A percentile compares a stretch with the other conserved stretches of the same genome.
These are phyloP conservation scores for sorghum (Sorghum bicolor) DNA, from an alignment of 176 grass and related monocot species.

Conservation along the genomic window DNA sequence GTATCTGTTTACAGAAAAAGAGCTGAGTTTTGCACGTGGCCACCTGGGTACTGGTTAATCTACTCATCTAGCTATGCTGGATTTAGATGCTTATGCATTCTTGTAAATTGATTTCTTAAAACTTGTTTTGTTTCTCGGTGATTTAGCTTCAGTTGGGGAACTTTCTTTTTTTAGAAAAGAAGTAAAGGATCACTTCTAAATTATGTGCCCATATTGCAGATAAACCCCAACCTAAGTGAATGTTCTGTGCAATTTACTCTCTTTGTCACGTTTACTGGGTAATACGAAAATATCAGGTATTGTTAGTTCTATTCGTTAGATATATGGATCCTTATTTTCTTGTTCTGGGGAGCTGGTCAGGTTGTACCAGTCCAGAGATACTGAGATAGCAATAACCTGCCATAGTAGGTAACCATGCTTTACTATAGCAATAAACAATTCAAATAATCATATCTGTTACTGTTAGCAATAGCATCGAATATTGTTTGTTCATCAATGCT, in stretches of 20 bases:
- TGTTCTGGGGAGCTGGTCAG: neutral
- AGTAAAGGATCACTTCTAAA: neutral
- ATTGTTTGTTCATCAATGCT: neutral
- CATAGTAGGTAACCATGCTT: neutral
- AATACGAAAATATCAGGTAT: neutral
- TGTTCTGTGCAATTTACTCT: neutral
- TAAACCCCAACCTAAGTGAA: neutral
- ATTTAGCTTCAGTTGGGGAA: neutral
- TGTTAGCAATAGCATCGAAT: neutral
- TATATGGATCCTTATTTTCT: neutral
- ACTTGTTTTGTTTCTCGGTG: neutral
- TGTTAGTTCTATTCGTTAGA: neutral
- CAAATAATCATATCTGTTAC: neutral
- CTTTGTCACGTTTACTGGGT: slow-evolving; percentile 7
- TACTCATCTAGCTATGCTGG: neutral
- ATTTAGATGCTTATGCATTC: neutral
- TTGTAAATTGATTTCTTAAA: slow-evolving; percentile 6
- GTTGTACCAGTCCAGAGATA: neutral
- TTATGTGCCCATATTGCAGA: neutral
- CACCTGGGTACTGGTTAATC: neutral
- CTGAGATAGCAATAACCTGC: slow-evolving; percentile 11
- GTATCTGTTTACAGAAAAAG: neutral
- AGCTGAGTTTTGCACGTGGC: slow-evolving; percentile 3
- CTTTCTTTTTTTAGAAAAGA: neutral
- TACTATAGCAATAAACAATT: neutral